Percentiles rank a stretch among this genome's conserved stretches.
Conservation (phyloP, 495 filamentous ascomycete species). For the Xylaria nigripes region DNA sequence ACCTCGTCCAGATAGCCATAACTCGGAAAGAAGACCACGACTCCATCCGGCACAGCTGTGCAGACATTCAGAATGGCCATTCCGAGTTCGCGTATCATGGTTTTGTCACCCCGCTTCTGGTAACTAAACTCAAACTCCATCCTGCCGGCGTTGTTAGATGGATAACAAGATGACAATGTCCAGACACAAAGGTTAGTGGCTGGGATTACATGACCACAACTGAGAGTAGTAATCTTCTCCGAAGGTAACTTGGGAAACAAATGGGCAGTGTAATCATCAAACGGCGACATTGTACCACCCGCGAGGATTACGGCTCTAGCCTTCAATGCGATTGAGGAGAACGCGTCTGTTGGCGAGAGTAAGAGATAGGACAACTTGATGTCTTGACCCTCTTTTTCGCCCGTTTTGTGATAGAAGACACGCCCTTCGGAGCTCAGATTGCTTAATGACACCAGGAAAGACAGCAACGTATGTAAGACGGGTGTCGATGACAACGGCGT, state of each 20-base stretch:
- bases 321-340: slow-evolving; percentile 77
- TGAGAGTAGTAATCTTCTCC: slow-evolving; percentile 65
- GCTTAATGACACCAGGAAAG: slow-evolving; percentile 73
- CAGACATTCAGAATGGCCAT: slow-evolving; percentile 62
- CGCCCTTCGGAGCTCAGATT: slow-evolving; percentile 83
- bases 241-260: slow-evolving; percentile 69
- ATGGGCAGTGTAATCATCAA: slow-evolving; percentile 77
- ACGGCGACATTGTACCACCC: slow-evolving; percentile 96
- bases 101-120: slow-evolving; percentile 53
- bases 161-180: slow-evolving; percentile 34
- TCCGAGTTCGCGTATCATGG: slow-evolving; percentile 68
- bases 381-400: slow-evolving; percentile 26
- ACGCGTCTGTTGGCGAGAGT: slow-evolving; percentile 88
- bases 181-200: slow-evolving; percentile 69
- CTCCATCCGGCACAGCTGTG: slow-evolving; percentile 70
- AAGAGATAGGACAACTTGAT: slow-evolving; percentile 76
- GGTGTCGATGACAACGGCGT: slow-evolving; percentile 47
- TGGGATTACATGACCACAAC: slow-evolving; percentile 92
- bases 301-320: slow-evolving; percentile 85
- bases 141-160: slow-evolving; percentile 38
- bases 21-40: slow-evolving; percentile 95
- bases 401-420: slow-evolving; percentile 65
- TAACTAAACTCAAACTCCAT: slow-evolving; percentile 81
- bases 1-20: slow-evolving; percentile 82
- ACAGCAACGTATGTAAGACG: slow-evolving; percentile 73